These are phyloP conservation scores for Coemansia sp. DNA, from an alignment of 192 early-diverging fungal species.

Conservation along the genomic window DNA sequence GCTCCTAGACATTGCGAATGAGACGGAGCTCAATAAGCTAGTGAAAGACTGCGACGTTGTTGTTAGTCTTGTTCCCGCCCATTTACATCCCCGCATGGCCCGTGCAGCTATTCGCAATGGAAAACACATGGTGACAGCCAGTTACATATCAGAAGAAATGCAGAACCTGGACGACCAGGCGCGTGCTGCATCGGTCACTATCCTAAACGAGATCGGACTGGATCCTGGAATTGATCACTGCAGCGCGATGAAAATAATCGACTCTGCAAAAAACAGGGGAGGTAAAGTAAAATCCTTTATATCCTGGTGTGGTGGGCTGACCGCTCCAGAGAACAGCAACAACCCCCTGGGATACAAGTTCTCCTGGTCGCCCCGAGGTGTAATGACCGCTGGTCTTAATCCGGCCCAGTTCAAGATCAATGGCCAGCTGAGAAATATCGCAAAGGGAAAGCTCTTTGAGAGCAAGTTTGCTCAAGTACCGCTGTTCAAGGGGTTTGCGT, in stretches of 20 bases:
- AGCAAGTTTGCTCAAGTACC: constrained; percentile 70
- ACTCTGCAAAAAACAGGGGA: constrained; percentile 75
- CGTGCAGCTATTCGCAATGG: constrained; percentile 73
- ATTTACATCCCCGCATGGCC: constrained; percentile 59
- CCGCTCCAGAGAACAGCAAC: constrained; percentile 87
- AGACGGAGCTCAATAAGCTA: constrained; percentile 57
- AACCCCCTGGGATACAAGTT: constrained; percentile 96
- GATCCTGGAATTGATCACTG: constrained; percentile 99
- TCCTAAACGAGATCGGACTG: constrained; percentile 97
- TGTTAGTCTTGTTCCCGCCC: constrained; percentile 87
- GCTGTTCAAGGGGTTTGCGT: constrained; percentile 83
- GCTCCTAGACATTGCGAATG: constrained; percentile 71
- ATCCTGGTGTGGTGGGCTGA: constrained; percentile 95
- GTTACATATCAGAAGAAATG: constrained; percentile 95
- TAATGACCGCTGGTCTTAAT: constrained; percentile 86
- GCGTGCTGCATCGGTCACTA: constrained; percentile 75
- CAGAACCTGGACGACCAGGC: constrained; percentile 70
- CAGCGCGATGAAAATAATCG: constrained; percentile 94
- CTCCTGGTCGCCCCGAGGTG: constrained; percentile 90
- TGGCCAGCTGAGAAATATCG: constrained; percentile 64
- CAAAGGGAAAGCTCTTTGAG: constrained; percentile 67
- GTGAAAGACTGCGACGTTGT: constrained; percentile 82
- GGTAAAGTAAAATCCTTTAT: constrained; percentile 78
- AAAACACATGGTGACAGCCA: constrained; percentile 95
- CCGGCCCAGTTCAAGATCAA: constrained; percentile 77